Conservation (phyloP, 495 filamentous ascomycete genomes). For the Sphaerosporella brunnea region DNA sequence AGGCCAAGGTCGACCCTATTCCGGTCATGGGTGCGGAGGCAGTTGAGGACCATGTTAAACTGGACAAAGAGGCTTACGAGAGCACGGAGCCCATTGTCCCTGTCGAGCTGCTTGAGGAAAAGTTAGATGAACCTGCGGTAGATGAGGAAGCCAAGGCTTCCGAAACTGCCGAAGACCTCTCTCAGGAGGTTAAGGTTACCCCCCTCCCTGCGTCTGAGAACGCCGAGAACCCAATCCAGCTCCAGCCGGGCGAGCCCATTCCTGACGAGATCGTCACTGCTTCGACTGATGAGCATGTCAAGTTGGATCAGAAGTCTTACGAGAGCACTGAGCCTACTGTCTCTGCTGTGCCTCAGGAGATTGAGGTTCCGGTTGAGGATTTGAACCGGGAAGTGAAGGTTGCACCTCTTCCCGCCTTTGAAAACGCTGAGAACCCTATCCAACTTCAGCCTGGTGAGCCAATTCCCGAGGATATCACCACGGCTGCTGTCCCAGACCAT, state of each 20-base stretch:
- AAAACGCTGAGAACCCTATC: conserved; percentile 35
- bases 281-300: conserved; percentile 42
- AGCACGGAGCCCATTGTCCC: conserved; percentile 36
- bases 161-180: background rate
- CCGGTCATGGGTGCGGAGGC: too few relatives aligned
- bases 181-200: conserved; percentile 30
- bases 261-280: conserved; percentile 39
- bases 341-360: conserved; percentile 2
- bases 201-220: conserved; percentile 63
- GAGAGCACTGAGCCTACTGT: conserved; percentile 43
- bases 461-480: conserved; percentile 44
- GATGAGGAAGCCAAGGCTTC: conserved; percentile 25
- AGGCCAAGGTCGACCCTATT: background rate
- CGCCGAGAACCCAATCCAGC: conserved; percentile 58
- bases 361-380: conserved; percentile 1
- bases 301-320: conserved; percentile 67
- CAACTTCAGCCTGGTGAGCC: conserved; percentile 57
- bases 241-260: conserved; percentile 60
- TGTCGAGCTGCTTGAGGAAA: background rate
- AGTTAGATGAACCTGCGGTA: too few relatives aligned
- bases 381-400: conserved; percentile 37
- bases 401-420: conserved; percentile 55
- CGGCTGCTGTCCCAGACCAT: conserved; percentile 36
- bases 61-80: conserved; percentile 70
- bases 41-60: conserved; percentile 44